These are phyloP conservation scores for Aspergillus hortae DNA, from an alignment of 2,329 filamentous ascomycete genomes.

Conservation along the genomic window DNA sequence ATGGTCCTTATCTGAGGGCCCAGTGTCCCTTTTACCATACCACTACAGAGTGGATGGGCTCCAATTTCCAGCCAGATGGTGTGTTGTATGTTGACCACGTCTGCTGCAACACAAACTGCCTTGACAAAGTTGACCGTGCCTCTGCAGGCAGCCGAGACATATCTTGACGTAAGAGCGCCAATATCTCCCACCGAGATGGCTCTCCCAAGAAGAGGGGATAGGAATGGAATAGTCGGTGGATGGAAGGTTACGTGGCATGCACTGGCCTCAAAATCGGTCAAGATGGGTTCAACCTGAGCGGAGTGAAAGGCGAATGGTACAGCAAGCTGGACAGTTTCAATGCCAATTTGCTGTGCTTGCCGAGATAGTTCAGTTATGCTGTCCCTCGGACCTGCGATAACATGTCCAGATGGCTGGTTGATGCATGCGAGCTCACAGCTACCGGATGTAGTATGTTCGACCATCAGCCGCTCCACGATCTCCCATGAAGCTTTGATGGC, in stretches of 20 bases:
- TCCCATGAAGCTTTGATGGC: conserved; percentile 28
- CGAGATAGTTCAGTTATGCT: conserved; percentile 29
- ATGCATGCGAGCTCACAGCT: conserved; percentile 38
- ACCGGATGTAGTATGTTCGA: conserved; percentile 28
- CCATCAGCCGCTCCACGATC: conserved; percentile 27
- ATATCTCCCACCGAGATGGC: conserved; percentile 50
- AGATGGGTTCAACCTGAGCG: conserved; percentile 45
- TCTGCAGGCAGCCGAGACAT: conserved; percentile 41
- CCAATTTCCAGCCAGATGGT: conserved; percentile 68
- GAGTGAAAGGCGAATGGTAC: conserved; percentile 48
- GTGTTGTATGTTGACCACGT: conserved; percentile 57
- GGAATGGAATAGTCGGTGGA: conserved; percentile 38
- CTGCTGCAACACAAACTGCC: conserved; percentile 33
- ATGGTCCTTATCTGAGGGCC: conserved; percentile 53
- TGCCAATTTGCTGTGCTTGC: conserved; percentile 32
- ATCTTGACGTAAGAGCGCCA: conserved; percentile 43
- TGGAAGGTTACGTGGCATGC: conserved; percentile 36
- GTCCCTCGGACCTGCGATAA: conserved; percentile 37
- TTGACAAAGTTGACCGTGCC: conserved; percentile 46
- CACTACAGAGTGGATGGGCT: conserved; percentile 46
- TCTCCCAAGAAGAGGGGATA: conserved; percentile 45
- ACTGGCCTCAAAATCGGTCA: conserved; percentile 40
- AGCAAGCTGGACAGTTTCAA: conserved; percentile 40
- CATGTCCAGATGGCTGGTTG: conserved; percentile 42
- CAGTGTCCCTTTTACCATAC: conserved; percentile 54